Evolutionary conservation across 768 basidiomycete species (phyloP), one percentile per base, ranked within the genome.

Genomic region (Boletus pseudo-olivaceus): DNA sequence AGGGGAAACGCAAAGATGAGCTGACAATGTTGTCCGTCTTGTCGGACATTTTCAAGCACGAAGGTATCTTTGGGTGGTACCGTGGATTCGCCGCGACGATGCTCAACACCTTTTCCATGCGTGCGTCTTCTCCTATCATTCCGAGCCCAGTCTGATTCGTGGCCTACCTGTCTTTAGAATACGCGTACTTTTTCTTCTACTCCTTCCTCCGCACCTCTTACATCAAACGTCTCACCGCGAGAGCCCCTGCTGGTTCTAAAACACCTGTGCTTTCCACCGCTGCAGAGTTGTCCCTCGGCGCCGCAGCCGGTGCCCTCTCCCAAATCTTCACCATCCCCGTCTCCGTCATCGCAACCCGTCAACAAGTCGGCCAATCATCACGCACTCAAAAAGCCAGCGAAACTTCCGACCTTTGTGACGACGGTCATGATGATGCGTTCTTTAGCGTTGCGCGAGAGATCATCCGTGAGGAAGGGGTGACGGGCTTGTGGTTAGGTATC

Each of bases 141-240:
- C 12, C n/a, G 26, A 19, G 17, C 26, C 26, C 35, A 35, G 26
- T 23, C 30, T n/a, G 32, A 47, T 32, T 15, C 56, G 32, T 23
- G 37, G 30, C 44, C n/a, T 27, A 32, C 19, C 41, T 26, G n/a
- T 4, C 32, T 30, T 11, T 58, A 97, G 95, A 97, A 83, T 98
- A 95, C 67, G 96, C 97, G 26, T 99, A 99, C 75, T 99, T 99
- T 80, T 98, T 96, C 80, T 98, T 97, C 76, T 98, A 98, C 70
- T 90, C 94, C 20, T 78, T 93, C 70, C 88, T 98, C 26, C 83
- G 97, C 60, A 83, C 79, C 20, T 80, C 88, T 5, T 94, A 94
- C 72, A 82, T 89, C 62, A 86, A 83, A 64, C 82, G 90, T 17
- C 72, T 92, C 45, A 73, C 79, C 11, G 73, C 78, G 19, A 82